Evolutionary conservation across 208 protist species (phyloP), one percentile per base, ranked within the genome.

Genomic region (Acanthamoeba royreba): DNA sequence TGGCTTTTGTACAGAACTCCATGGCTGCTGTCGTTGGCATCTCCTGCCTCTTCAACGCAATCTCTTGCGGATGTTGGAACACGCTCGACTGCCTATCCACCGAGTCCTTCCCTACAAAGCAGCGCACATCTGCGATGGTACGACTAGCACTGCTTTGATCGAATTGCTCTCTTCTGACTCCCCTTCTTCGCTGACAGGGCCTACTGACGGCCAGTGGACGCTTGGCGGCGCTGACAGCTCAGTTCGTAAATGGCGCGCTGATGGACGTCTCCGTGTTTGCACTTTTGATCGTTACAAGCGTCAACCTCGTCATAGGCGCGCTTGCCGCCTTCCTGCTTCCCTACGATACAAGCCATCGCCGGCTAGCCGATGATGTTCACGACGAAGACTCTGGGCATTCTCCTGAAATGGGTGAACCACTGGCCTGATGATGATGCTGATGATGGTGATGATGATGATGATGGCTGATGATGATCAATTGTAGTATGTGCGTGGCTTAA

Each of bases 51-150:
- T 94, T 93, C 72, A 94, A 94, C 61, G 93, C 66, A 28, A 58
- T 94, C 72, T 94, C 93, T 4, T 81, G 92, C 40, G 55, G 58
- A 47, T 83, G 93, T 31, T 94, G 93, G 93, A 94, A 94, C 72
- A 46, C 85, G 2, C 85, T 94, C 31, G 58, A 77, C 31, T 94
- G 93, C 74, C 85, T 94, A 22, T 93, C 93, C 13, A 85, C 93
- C 38, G 93, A 94, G 89, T 93, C 93, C 28, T 94, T 93, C 89
- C 93, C 93, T 22, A 94, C 93, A 33, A 52, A 45, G 40, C 66
- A 88, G 42, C 93, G 93, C 31, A 93, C 66, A 19, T 72, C 88
- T 40, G 93, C 93, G 33, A 87, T 94, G 53, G 93, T 81, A 22
- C 19, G 40, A 2, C 69, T 47, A 33, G 35, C 22, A n/a, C 46